phyloP scores from a whole-genome alignment of 1,284 basidiomycete genomes.

The Rhodotorula sp. region DNA sequence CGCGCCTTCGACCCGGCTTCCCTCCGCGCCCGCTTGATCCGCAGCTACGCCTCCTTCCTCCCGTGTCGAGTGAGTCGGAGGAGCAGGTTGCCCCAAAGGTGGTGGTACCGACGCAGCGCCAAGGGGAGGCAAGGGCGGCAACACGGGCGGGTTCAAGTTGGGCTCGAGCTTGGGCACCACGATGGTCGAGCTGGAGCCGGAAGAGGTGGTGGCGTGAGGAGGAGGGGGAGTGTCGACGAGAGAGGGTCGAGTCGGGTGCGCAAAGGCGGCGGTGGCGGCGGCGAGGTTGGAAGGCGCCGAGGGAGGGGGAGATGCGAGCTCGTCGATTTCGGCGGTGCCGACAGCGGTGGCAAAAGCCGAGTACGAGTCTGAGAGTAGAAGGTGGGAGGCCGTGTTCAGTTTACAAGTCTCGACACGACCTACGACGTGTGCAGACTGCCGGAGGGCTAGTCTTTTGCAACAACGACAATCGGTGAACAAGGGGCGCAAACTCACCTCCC shows the following conservation, averaged over 20 bases:
- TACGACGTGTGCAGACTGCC: too few species aligned
- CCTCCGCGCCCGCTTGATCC: not conserved
- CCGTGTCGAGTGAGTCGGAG: not conserved
- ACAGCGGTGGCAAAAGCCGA: constrained; percentile 8
- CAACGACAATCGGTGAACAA: too few species aligned
- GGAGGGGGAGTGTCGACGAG: not conserved
- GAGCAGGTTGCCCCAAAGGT: not conserved
- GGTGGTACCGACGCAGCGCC: too few species aligned
- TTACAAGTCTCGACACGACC: too few species aligned
- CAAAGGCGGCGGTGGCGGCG: not conserved
- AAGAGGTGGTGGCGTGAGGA: not conserved
- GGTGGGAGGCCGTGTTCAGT: too few species aligned
- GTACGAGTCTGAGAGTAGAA: constrained; percentile 5
- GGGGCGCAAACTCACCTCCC: constrained; percentile 11
- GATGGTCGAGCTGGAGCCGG: not conserved
- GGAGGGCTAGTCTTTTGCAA: too few species aligned
- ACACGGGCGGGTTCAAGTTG: not conserved
- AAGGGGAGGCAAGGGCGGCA: not conserved
- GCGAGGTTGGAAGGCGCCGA: not conserved
- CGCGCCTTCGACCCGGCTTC: not conserved
- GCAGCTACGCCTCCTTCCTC: too few species aligned
- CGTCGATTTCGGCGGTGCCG: constrained; percentile 9
- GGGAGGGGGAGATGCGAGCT: constrained; percentile 23
- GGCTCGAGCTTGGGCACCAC: not conserved
- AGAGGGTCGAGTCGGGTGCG: constrained; percentile 1